These are phyloP conservation scores for Carex pumila DNA, from an alignment of 176 grass and related monocot genomes.

Conservation along the genomic window DNA sequence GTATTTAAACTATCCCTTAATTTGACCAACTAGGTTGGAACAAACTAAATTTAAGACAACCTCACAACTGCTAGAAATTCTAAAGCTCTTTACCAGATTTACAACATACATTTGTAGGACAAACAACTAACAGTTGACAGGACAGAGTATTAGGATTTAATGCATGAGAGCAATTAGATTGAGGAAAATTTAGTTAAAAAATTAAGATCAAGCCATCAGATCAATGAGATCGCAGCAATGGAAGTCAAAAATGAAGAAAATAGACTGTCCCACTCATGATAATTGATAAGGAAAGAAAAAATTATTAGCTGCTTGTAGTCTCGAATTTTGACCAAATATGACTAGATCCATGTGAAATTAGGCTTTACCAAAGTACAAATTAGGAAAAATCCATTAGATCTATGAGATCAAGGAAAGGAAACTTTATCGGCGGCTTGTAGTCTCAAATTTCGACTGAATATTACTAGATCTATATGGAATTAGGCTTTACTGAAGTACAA, in stretches of 20 bases:
- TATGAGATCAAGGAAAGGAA: neutral
- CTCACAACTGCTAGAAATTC: neutral
- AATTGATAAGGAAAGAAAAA: neutral
- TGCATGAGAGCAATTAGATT: neutral
- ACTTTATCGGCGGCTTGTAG: neutral
- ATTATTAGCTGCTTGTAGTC: neutral
- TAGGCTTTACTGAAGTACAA: neutral
- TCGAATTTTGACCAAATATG: neutral
- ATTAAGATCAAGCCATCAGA: neutral
- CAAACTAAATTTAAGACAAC: neutral
- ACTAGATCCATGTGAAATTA: neutral
- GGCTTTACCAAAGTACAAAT: neutral
- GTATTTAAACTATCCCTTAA: neutral
- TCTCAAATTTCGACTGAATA: neutral
- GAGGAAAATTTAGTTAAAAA: neutral
- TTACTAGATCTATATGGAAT: neutral
- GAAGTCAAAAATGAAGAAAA: neutral
- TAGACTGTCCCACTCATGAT: neutral
- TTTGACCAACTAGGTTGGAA: neutral
- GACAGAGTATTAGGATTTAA: neutral
- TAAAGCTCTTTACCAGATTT: neutral
- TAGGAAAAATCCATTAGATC: neutral
- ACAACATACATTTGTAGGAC: neutral
- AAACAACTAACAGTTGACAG: neutral
- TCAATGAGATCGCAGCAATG: neutral